phyloP scores from a whole-genome alignment of 2,329 filamentous ascomycete genomes.

The Byssoonygena ceratinophila region DNA sequence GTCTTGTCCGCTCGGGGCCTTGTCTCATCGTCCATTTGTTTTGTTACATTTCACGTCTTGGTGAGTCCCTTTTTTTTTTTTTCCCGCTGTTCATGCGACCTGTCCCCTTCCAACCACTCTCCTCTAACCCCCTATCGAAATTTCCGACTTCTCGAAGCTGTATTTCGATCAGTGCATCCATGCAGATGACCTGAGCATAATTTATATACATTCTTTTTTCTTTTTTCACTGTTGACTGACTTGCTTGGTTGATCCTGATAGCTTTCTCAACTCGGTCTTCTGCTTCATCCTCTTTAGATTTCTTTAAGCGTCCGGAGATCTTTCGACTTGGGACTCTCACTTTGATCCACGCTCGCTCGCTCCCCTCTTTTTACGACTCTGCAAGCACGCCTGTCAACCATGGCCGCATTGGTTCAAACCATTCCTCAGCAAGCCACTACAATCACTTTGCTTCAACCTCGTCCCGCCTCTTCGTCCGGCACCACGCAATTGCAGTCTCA shows the following conservation, averaged over 20 bases:
- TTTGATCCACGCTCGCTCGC: neutral
- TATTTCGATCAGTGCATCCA: neutral
- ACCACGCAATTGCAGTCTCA: constrained; percentile 25
- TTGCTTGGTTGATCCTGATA: neutral
- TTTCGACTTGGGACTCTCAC: neutral
- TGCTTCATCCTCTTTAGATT: neutral
- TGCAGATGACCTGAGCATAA: too few relatives aligned
- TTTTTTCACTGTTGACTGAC: neutral
- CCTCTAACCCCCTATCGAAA: too few relatives aligned
- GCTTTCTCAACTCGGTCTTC: neutral
- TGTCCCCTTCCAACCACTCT: neutral
- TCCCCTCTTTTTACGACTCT: constrained; percentile 14
- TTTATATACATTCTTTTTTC: neutral
- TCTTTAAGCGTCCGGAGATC: too few relatives aligned
- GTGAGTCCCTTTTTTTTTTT: neutral
- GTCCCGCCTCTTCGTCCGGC: constrained; percentile 53
- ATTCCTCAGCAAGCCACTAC: constrained; percentile 66
- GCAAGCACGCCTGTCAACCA: constrained; percentile 37
- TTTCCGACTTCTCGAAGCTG: neutral
- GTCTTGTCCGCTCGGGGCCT: constrained; percentile 3
- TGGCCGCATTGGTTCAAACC: constrained; percentile 77
- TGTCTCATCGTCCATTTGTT: constrained; percentile 18
- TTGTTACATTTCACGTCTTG: constrained; percentile 11
- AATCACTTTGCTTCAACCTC: constrained; percentile 64
- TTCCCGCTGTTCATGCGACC: neutral